Percentiles rank a stretch among this genome's conserved stretches.
phyloP scores from a whole-genome alignment of 768 basidiomycete genomes.

The Gymnopilus junonius region DNA sequence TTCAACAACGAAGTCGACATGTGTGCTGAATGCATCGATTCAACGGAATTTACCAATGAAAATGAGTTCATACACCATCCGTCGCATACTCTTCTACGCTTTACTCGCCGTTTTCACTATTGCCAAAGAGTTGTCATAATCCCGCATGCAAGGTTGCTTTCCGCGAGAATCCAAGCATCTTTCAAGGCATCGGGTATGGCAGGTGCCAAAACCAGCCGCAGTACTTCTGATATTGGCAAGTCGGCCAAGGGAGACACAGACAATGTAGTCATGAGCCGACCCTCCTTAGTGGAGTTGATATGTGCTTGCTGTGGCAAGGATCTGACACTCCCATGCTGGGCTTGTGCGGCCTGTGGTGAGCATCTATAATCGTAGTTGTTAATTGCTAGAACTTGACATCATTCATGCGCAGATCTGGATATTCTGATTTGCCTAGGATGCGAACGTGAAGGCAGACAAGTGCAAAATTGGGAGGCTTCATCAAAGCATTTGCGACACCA shows the following conservation, averaged over 20 bases:
- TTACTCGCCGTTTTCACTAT: background rate
- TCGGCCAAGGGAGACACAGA: background rate
- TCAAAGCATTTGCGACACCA: background rate
- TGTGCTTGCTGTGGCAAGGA: constrained; percentile 5
- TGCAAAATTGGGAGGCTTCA: background rate
- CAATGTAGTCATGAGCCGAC: background rate
- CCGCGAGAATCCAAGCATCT: constrained; percentile 7
- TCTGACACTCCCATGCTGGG: constrained; percentile 3
- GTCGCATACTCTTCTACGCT: constrained; percentile 6
- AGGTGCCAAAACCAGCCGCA: no score
- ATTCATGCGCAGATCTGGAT: background rate
- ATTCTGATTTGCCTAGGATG: background rate
- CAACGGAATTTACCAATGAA: background rate
- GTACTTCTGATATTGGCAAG: background rate
- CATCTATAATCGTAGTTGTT: background rate
- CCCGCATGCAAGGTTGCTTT: background rate
- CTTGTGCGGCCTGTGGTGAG: background rate
- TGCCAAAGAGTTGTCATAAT: background rate
- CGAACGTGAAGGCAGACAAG: background rate
- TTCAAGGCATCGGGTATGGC: background rate
- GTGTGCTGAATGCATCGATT: constrained; percentile 9
- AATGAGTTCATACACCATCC: constrained; percentile 3
- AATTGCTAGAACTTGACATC: background rate
- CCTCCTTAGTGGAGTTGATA: background rate
- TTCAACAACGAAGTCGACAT: constrained; percentile 12